These are phyloP conservation scores for Chrysosphaeria jannelii DNA, from an alignment of 2,329 filamentous ascomycete genomes.

Conservation along the genomic window DNA sequence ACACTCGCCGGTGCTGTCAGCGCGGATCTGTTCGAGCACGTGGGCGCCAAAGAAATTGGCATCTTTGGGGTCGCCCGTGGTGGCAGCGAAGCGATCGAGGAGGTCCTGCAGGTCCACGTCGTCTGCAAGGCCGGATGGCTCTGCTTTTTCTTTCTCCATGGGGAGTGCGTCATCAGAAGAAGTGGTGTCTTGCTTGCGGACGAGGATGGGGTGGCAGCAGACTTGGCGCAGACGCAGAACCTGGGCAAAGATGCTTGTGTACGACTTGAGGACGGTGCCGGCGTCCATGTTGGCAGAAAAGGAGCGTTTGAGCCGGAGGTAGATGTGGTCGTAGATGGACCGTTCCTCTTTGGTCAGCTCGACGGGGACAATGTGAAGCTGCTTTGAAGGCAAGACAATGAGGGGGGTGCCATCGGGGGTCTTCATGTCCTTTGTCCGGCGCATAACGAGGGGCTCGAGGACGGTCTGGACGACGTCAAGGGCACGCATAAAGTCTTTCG, in stretches of 20 bases:
- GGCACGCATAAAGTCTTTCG: slow-evolving; percentile 74
- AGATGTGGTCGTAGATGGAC: slow-evolving; percentile 82
- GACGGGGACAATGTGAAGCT: slow-evolving; percentile 61
- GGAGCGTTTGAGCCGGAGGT: slow-evolving; percentile 48
- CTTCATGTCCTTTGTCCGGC: slow-evolving; percentile 94
- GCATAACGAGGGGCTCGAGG: slow-evolving; percentile 76
- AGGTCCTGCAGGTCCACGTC: slow-evolving; percentile 85
- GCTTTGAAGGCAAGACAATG: slow-evolving; percentile 55
- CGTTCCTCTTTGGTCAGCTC: slow-evolving; percentile 62
- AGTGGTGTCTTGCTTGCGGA: slow-evolving; percentile 56
- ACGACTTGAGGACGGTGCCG: slow-evolving; percentile 81
- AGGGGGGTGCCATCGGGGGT: slow-evolving; percentile 50
- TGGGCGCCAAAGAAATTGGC: slow-evolving; percentile 55
- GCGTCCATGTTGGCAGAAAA: slow-evolving; percentile 71
- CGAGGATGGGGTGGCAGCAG: slow-evolving; percentile 77
- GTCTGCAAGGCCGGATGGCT: slow-evolving; percentile 63
- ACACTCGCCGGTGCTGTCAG: slow-evolving; percentile 67
- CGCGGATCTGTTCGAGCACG: slow-evolving; percentile 70
- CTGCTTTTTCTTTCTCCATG: no score
- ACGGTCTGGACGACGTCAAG: slow-evolving; percentile 94
- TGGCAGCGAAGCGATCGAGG: slow-evolving; percentile 54
- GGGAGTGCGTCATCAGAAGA: slow-evolving; percentile 47
- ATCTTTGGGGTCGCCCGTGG: slow-evolving; percentile 27
- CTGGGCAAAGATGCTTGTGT: slow-evolving; percentile 90
- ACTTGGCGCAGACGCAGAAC: slow-evolving; percentile 77